phyloP scores from a whole-genome alignment of 805 yeast genomes.

The Candida michaelii region DNA sequence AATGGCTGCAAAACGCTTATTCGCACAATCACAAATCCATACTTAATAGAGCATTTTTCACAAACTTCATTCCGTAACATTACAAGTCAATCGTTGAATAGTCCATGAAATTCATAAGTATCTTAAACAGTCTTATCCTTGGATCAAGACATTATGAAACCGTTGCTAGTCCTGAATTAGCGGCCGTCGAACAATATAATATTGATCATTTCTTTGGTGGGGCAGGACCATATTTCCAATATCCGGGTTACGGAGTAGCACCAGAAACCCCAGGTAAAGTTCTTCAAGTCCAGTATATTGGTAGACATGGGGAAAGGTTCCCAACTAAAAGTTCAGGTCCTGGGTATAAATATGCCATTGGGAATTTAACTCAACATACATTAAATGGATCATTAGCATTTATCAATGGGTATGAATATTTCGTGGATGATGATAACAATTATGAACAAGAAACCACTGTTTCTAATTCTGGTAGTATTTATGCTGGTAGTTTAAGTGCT shows the following conservation, averaged over 20 bases:
- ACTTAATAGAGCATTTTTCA: no score
- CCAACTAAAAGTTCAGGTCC: slow-evolving; percentile 32
- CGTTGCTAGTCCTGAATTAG: slow-evolving; percentile 32
- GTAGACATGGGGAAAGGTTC: slow-evolving; percentile 79
- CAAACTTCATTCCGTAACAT: no score
- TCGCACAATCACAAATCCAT: no score
- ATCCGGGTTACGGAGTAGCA: slow-evolving; percentile 53
- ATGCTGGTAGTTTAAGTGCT: slow-evolving; percentile 53
- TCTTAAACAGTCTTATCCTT: slow-evolving; percentile 6
- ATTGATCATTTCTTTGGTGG: slow-evolving; percentile 54
- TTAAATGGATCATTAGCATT: slow-evolving; percentile 53
- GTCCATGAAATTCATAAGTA: slow-evolving; percentile 4
- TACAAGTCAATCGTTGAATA: neutral
- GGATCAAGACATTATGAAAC: slow-evolving; percentile 7
- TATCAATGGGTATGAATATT: slow-evolving; percentile 52
- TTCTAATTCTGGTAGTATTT: slow-evolving; percentile 44
- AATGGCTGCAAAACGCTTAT: no score
- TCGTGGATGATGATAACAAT: slow-evolving; percentile 32
- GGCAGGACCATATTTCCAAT: slow-evolving; percentile 54
- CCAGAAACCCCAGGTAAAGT: slow-evolving; percentile 46
- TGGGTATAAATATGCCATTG: slow-evolving; percentile 22
- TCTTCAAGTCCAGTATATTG: slow-evolving; percentile 67
- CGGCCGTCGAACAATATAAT: slow-evolving; percentile 44
- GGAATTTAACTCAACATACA: slow-evolving; percentile 21
- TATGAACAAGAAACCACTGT: slow-evolving; percentile 52